phyloP scores from a whole-genome alignment of 106 monocot species.

The Triglochin maritima region DNA sequence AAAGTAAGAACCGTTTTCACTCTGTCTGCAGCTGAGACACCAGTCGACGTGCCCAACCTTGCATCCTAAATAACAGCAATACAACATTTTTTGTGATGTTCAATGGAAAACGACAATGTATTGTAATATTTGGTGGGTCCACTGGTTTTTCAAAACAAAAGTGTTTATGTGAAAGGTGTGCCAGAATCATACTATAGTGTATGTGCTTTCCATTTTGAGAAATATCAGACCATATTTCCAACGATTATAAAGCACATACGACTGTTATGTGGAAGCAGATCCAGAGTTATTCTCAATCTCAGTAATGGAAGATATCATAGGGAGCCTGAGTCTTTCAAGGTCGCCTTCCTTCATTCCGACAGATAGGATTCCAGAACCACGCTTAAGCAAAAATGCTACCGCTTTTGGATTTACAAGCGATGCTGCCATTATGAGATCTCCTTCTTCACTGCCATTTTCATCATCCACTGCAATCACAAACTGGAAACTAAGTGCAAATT shows the following conservation, averaged over 20 bases:
- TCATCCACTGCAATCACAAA: slow-evolving; percentile 90
- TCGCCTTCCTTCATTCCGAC: slow-evolving; percentile 78
- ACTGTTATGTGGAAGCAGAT: slow-evolving; percentile 51
- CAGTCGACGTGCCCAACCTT: slow-evolving; percentile 43
- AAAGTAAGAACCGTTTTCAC: slow-evolving; percentile 54
- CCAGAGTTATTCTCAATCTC: slow-evolving; percentile 50
- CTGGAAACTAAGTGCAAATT: slow-evolving; percentile 16
- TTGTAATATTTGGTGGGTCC: no score
- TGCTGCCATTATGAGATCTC: slow-evolving; percentile 80
- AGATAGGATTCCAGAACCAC: slow-evolving; percentile 78
- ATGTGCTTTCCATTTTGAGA: no score
- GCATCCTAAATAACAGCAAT: slow-evolving; percentile 35
- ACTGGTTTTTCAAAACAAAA: neutral
- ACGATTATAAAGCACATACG: slow-evolving; percentile 21
- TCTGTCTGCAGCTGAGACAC: slow-evolving; percentile 64
- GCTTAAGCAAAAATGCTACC: slow-evolving; percentile 72
- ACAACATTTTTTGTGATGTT: neutral
- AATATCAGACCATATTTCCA: neutral
- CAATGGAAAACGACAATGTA: no score
- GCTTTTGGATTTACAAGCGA: slow-evolving; percentile 41
- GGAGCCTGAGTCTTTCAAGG: slow-evolving; percentile 59
- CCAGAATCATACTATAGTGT: no score
- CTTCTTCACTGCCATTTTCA: slow-evolving; percentile 60
- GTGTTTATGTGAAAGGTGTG: no score
- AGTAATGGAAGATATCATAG: slow-evolving; percentile 54